phyloP scores from a whole-genome alignment of 164 flowering plant species.

The Piper longum region DNA sequence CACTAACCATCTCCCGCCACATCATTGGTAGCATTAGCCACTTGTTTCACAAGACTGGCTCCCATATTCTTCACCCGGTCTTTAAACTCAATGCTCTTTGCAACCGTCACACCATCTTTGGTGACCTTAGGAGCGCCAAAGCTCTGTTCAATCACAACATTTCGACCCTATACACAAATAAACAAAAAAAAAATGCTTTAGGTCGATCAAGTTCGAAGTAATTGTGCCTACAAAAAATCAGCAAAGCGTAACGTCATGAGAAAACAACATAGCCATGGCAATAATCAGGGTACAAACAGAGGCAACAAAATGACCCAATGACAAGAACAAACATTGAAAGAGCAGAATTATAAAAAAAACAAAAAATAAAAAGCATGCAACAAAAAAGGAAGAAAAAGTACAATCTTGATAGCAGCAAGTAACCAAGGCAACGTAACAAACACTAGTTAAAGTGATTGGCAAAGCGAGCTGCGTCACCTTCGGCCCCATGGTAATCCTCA shows the following conservation, averaged over 20 bases:
- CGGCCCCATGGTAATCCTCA: constrained; percentile 85
- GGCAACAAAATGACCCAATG: no score
- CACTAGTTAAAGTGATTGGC: background rate
- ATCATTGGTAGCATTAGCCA: constrained; percentile 96
- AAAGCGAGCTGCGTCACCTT: constrained; percentile 26
- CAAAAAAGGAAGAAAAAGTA: no score
- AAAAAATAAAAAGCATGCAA: no score
- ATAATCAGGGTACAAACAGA: no score
- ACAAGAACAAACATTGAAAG: no score
- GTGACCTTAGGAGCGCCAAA: constrained; percentile 94
- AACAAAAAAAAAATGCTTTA: background rate
- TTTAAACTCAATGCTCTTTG: constrained; percentile 85
- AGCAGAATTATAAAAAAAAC: no score
- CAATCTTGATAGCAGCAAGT: no score
- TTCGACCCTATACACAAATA: constrained; percentile 46
- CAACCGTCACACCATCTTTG: constrained; percentile 96
- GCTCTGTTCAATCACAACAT: constrained; percentile 74
- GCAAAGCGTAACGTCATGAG: no score
- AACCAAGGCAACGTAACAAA: no score
- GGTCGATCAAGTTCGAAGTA: no score
- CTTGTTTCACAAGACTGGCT: constrained; percentile 96
- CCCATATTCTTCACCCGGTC: constrained; percentile 82
- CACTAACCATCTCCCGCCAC: constrained; percentile 86
- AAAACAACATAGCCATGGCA: no score
- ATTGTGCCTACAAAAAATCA: no score